Conservation (phyloP, 176 grass and related monocot genomes). For the Carex myosuroides region DNA sequence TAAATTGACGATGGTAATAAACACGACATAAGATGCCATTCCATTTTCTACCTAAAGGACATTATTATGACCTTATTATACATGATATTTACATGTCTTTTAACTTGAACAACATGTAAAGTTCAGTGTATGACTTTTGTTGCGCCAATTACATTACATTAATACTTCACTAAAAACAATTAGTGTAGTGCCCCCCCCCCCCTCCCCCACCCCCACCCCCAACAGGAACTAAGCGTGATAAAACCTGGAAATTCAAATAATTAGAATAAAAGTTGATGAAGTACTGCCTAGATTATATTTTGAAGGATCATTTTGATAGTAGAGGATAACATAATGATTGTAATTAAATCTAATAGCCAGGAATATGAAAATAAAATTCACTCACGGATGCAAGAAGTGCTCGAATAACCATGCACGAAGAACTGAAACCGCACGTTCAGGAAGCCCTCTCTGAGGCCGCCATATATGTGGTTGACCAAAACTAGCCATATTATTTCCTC, state of each 20-base stretch:
- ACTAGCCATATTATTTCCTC: slow-evolving; percentile 14
- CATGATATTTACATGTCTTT: not conserved
- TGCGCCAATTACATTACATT: not conserved
- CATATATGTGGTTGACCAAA: slow-evolving; percentile 76
- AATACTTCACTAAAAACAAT: not conserved
- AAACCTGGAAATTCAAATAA: not conserved
- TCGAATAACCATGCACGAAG: slow-evolving; percentile 86
- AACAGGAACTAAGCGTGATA: no score
- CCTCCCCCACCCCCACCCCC: no score
- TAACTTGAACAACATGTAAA: not conserved
- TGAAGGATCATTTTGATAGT: not conserved
- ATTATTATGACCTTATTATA: not conserved
- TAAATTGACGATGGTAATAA: not conserved
- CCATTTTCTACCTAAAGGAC: not conserved
- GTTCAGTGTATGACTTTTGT: not conserved
- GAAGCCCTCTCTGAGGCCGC: slow-evolving; percentile 71
- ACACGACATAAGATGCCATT: not conserved
- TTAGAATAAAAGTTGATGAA: not conserved
- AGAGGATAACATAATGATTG: not conserved
- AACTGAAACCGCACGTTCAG: slow-evolving; percentile 74
- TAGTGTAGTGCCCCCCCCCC: not conserved
- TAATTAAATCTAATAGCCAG: not conserved
- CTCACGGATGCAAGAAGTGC: slow-evolving; percentile 37
- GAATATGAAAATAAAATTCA: not conserved
- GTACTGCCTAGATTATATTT: not conserved